phyloP scores from a whole-genome alignment of 1,284 basidiomycete species.

The Moesziomyces globuligerus region DNA sequence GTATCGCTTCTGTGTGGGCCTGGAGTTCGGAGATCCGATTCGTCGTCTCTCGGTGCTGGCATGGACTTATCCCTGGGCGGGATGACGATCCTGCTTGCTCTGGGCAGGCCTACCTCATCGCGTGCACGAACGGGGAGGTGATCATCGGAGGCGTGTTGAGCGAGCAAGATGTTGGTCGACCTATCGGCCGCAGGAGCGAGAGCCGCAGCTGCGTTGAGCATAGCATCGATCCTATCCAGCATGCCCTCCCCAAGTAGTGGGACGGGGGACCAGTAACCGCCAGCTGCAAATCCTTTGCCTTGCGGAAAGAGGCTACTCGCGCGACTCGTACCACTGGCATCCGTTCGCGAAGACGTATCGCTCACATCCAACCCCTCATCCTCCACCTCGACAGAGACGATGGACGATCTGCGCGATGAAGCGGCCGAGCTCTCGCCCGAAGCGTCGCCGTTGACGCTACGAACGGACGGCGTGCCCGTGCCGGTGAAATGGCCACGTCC shows the following conservation, averaged over 20 bases:
- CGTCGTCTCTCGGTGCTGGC: conserved; percentile 8
- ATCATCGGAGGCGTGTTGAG: conserved; percentile 23
- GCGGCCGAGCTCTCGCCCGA: conserved; percentile 13
- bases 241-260: conserved; percentile 53
- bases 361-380: conserved; percentile 23
- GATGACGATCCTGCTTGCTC: conserved; percentile 25
- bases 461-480: conserved; percentile 53
- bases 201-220: conserved; percentile 25
- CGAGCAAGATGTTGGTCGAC: conserved; percentile 22
- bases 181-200: conserved; percentile 10
- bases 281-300: conserved; percentile 56
- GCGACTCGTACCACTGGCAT: conserved; percentile 17
- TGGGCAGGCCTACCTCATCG: neutral
- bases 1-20: conserved; percentile 36
- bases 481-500: conserved; percentile 60
- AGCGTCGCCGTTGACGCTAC: conserved; percentile 37
- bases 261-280: conserved; percentile 55
- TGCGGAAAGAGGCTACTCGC: conserved; percentile 51
- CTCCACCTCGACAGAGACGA: conserved; percentile 8
- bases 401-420: conserved; percentile 24
- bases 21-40: conserved; percentile 29
- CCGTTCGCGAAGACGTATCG: conserved; percentile 23
- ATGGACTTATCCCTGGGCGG: conserved; percentile 32
- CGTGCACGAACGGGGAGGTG: conserved; percentile 1
- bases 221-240: conserved; percentile 43